Base-by-base conservation (phyloP, 805 yeast species). In the Spathaspora hagerdaliae region DNA sequence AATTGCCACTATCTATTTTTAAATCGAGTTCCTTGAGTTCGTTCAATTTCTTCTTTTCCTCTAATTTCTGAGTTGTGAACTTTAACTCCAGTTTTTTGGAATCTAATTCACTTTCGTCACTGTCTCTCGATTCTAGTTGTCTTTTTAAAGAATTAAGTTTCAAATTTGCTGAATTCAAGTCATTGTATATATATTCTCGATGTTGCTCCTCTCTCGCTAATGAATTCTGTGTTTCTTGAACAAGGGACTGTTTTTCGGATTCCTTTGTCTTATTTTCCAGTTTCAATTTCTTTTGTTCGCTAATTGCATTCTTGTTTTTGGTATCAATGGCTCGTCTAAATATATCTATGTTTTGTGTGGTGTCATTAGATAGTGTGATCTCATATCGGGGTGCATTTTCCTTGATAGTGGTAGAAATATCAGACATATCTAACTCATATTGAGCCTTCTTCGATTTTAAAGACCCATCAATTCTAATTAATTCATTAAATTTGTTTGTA, bases 381-480 rank as follows among this genome's bases (percentile, higher is more conserved):
- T 34, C 40, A 11, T 38, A 35, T 7, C 12, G 33, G 2, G 44
- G 41, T 6, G 42, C 42, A 36, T 44, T 43, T n/a, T 31, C 35
- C 11, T 31, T 8, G 12, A 50, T 45, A 11, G 47, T 11, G 3
- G 36, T 31, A 6, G 38, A 12, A 19, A 50, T 34, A 13, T 40
- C 71, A 57, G 45, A 65, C 50, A 44, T 58, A 44, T 60, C 54
- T 11, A 39, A 42, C n/a, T 55, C 48, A 51, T 71, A 72, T 31
- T 60, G 64, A 1, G 53, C 54, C 45, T 71, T 71, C 45, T 71
- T 74, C 1, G 77, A 77, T 42, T 69, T 67, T 38, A 83, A 61
- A 41, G 78, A 74, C 5, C 92, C 95, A 50, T 79, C 81, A 41
- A 66, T 55, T 31, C 79, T 64, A 1, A 77, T 73, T 7, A 71